Evolutionary conservation across 108 stramenopile genomes (phyloP), one percentile per base, ranked within the genome.

Genomic region (Cyclotella choctawhatcheeana): DNA sequence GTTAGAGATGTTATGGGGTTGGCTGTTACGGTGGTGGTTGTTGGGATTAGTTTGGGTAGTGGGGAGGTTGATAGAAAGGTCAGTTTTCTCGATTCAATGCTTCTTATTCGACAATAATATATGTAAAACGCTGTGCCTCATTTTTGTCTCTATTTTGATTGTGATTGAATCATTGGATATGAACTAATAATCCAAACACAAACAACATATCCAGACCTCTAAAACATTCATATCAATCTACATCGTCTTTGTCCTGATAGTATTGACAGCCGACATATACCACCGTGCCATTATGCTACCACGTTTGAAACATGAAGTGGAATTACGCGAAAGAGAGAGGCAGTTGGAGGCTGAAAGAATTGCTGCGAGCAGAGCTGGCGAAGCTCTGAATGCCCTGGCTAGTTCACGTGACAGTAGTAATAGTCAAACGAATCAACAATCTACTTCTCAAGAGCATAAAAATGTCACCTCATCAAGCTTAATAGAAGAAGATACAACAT

Each of bases 251-350:
- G 93, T 94, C 17, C 22, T 73, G 1, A 67, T 93, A 47, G 95
- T 96, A 1, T 59, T 96, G 40, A 78, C 84, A 16, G 95, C 95
- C 20, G 95, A 96, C 64, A 52, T 94, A 17, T 96, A 93, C 58
- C 95, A 96, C 65, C 85, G 95, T 17, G 79, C 86, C 29, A 88
- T 96, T 10, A 89, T 92, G 44, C 43, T 96, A 24, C 92, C 92
- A 13, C 83, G 95, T 50, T 52, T 88, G 29, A 43, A 45, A 37
- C 50, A 50, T 14, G 56, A 67, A 52, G 63, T 60, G 7, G 65
- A 80, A 47, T 80, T 67, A 44, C 13, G 44, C 12, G 84, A 86
- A 71, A 67, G 62, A 21, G 56, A 71, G 32, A 75, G 85, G 6
- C 84, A 86, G 67, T 14, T 77, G 27, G 77, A 69, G 52, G 84